phyloP scores from a whole-genome alignment of 2,329 filamentous ascomycete species.

The Akanthomyces dipterigenus region DNA sequence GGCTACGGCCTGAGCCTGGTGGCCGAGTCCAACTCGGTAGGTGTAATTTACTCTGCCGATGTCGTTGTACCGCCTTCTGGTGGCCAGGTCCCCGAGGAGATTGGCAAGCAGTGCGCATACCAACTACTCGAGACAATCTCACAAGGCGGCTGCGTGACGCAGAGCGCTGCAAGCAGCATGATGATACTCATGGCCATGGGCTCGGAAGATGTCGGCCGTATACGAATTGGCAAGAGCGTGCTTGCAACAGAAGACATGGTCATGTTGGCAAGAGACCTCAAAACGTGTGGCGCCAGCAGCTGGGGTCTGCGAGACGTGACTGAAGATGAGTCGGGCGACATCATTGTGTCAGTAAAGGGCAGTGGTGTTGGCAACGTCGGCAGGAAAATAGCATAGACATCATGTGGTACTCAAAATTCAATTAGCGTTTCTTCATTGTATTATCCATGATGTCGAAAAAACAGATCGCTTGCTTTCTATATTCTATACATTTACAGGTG shows the following conservation, averaged over 20 bases:
- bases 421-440: slow-evolving; percentile 12
- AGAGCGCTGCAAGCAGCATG: slow-evolving; percentile 64
- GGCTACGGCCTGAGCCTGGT: slow-evolving; percentile 89
- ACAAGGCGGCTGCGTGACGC: slow-evolving; percentile 74
- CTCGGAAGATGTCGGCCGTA: slow-evolving; percentile 83
- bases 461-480: not conserved
- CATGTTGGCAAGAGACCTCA: slow-evolving; percentile 74
- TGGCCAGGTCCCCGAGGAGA: slow-evolving; percentile 80
- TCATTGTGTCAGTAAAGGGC: slow-evolving; percentile 87
- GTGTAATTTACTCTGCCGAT: slow-evolving; percentile 84
- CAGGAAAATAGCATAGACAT: slow-evolving; percentile 64
- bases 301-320: slow-evolving; percentile 80
- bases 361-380: slow-evolving; percentile 92
- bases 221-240: slow-evolving; percentile 75
- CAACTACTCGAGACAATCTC: slow-evolving; percentile 80
- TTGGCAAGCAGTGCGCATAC: slow-evolving; percentile 81
- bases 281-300: slow-evolving; percentile 79
- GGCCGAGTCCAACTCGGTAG: slow-evolving; percentile 77
- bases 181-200: slow-evolving; percentile 97
- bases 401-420: slow-evolving; percentile 16
- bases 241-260: slow-evolving; percentile 76
- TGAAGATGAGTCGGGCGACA: slow-evolving; percentile 60
- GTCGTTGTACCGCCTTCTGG: slow-evolving; percentile 67
- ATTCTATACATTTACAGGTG: slow-evolving; percentile 17
- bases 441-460: not conserved